These are phyloP conservation scores for Asterophora lycoperdoides DNA, from an alignment of 768 basidiomycete genomes.

Conservation along the genomic window DNA sequence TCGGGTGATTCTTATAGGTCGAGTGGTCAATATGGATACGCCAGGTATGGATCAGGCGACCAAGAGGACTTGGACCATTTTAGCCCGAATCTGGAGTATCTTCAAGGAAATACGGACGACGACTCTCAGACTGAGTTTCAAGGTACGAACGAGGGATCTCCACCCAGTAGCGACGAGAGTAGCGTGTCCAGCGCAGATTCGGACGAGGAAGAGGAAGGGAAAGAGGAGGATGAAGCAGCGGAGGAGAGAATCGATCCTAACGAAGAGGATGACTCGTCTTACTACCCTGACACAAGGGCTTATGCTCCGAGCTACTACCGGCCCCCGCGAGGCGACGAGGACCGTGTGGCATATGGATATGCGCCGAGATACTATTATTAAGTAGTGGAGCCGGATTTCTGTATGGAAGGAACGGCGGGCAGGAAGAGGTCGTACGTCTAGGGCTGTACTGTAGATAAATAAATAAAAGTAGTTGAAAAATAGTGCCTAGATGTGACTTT, in stretches of 20 bases:
- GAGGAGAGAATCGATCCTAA: not conserved
- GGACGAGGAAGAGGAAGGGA: not conserved
- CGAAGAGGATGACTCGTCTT: slow-evolving; percentile 9
- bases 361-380: not conserved
- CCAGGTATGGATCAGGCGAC: slow-evolving; percentile 7
- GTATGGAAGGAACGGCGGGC: too few relatives aligned
- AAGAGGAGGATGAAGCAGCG: not conserved
- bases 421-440: too few relatives aligned
- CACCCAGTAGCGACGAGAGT: not conserved
- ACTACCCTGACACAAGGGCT: slow-evolving; percentile 11
- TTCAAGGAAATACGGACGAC: not conserved
- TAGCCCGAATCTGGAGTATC: too few relatives aligned
- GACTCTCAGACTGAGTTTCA: too few relatives aligned
- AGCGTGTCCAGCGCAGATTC: not conserved
- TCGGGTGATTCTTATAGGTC: slow-evolving; percentile 5
- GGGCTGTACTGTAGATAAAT: too few relatives aligned
- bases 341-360: slow-evolving; percentile 7
- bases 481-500: too few relatives aligned
- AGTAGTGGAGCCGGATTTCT: too few relatives aligned
- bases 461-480: too few relatives aligned
- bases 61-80: not conserved
- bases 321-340: not conserved
- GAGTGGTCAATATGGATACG: slow-evolving; percentile 2
- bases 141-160: too few relatives aligned
- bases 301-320: slow-evolving; percentile 15